Evolutionary conservation across 2,329 filamentous ascomycete species (phyloP).

Genomic region (Cephalotrichum gorgonifer): DNA sequence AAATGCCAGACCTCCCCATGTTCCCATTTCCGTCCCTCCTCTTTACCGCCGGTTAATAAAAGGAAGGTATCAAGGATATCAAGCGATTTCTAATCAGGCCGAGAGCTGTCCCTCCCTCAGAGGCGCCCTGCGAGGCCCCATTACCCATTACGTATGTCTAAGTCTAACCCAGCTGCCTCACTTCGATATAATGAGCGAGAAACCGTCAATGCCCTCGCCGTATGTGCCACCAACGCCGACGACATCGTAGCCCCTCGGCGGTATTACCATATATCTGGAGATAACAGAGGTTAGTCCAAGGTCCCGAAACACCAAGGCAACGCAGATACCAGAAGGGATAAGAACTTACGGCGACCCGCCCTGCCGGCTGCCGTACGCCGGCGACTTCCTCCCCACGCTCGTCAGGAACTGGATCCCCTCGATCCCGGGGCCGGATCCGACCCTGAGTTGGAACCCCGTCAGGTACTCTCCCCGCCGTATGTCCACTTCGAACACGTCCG

Average conservation of each 20-base stretch:
- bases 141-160: too few species aligned
- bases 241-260: conserved; percentile 79
- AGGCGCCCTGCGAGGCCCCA: too few species aligned
- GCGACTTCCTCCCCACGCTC: conserved; percentile 75
- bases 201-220: conserved; percentile 72
- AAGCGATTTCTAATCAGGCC: too few species aligned
- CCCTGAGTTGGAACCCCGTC: conserved; percentile 73
- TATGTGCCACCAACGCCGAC: conserved; percentile 80
- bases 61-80: too few species aligned
- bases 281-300: conserved; percentile 14
- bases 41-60: too few species aligned
- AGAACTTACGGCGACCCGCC: conserved; percentile 74
- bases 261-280: conserved; percentile 74
- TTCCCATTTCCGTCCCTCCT: too few species aligned
- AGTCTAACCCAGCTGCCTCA: conserved; percentile 16
- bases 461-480: conserved; percentile 77
- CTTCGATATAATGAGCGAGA: conserved; percentile 58
- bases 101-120: too few species aligned
- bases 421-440: conserved; percentile 66
- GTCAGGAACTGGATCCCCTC: conserved; percentile 87
- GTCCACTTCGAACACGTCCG: conserved; percentile 72
- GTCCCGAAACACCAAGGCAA: too few species aligned
- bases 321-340: neutral
- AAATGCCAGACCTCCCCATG: too few species aligned
- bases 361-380: conserved; percentile 68